phyloP scores from a whole-genome alignment of 352 stramenopile species.

The Globisporangium splendens region DNA sequence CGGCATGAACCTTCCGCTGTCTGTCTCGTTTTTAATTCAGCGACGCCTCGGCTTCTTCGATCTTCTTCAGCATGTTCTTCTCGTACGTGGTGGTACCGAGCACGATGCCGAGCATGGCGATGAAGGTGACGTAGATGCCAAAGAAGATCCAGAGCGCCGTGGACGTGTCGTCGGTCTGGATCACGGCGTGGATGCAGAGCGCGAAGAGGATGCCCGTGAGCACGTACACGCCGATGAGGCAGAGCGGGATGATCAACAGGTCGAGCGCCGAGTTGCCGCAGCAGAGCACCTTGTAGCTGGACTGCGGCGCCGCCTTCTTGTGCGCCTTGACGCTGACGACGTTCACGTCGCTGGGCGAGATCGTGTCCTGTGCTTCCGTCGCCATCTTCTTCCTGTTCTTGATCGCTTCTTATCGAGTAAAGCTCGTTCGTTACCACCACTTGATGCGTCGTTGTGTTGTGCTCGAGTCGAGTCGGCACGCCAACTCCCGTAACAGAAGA shows the following conservation, averaged over 20 bases:
- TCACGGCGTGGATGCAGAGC: conserved; percentile 61
- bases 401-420: too few relatives aligned
- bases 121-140: conserved; percentile 59
- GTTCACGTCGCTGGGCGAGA: conserved; percentile 34
- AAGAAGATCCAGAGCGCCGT: conserved; percentile 84
- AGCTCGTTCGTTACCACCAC: too few relatives aligned
- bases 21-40: background rate
- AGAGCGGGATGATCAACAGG: conserved; percentile 67
- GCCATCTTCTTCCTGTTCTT: conserved; percentile 15
- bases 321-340: conserved; percentile 54
- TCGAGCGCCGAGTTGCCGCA: conserved; percentile 74
- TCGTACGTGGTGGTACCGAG: conserved; percentile 64
- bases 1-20: background rate
- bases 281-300: conserved; percentile 49
- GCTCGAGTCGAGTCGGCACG: background rate
- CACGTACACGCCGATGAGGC: conserved; percentile 51
- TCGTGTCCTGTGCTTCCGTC: conserved; percentile 12
- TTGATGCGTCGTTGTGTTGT: background rate
- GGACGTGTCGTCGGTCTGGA: conserved; percentile 75
- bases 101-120: conserved; percentile 60
- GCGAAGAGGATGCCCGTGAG: conserved; percentile 68
- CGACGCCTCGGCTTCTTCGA: conserved; percentile 35
- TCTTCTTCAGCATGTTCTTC: conserved; percentile 48
- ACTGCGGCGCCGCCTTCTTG: conserved; percentile 22
- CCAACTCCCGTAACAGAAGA: too few relatives aligned